Evolutionary conservation across 2,329 filamentous ascomycete genomes (phyloP).

Genomic region (Arthrobotrys entomopaga): DNA sequence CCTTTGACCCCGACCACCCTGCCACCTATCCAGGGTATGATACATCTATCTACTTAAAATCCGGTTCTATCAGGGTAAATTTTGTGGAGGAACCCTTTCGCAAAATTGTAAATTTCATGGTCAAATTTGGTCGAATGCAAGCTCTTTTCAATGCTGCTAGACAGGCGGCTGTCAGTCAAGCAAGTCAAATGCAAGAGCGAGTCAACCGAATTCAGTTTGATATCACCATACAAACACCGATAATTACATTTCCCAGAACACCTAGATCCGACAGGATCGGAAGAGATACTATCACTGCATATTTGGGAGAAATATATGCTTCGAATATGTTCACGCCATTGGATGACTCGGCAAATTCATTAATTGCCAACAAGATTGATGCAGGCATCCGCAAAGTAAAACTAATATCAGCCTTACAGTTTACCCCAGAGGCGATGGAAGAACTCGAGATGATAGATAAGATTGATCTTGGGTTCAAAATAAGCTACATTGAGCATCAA

Average conservation of each 20-base stretch:
- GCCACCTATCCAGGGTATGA: constrained; percentile 92
- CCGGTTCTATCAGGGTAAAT: constrained; percentile 95
- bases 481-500: constrained; percentile 90
- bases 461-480: constrained; percentile 90
- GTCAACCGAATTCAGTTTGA: constrained; percentile 93
- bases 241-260: constrained; percentile 85
- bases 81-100: constrained; percentile 97
- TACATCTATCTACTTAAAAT: constrained; percentile 86
- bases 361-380: constrained; percentile 86
- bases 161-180: constrained; percentile 91
- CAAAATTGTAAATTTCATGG: constrained; percentile 96
- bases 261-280: constrained; percentile 65
- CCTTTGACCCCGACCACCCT: constrained; percentile 77
- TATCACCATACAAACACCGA: constrained; percentile 90
- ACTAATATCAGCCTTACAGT: constrained; percentile 89
- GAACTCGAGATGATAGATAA: constrained; percentile 97
- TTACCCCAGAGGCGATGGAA: constrained; percentile 74
- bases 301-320: constrained; percentile 95
- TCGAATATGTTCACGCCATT: constrained; percentile 90
- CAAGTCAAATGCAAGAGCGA: constrained; percentile 89
- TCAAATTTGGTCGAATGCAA: constrained; percentile 99
- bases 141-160: constrained; percentile 97
- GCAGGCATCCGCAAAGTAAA: constrained; percentile 92
- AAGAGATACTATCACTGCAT: constrained; percentile 87
- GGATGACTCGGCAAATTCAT: constrained; percentile 77